Evolutionary conservation across 352 stramenopile species (phyloP), one percentile per base, ranked within the genome.

Genomic region (Phytopythium aichiense): DNA sequence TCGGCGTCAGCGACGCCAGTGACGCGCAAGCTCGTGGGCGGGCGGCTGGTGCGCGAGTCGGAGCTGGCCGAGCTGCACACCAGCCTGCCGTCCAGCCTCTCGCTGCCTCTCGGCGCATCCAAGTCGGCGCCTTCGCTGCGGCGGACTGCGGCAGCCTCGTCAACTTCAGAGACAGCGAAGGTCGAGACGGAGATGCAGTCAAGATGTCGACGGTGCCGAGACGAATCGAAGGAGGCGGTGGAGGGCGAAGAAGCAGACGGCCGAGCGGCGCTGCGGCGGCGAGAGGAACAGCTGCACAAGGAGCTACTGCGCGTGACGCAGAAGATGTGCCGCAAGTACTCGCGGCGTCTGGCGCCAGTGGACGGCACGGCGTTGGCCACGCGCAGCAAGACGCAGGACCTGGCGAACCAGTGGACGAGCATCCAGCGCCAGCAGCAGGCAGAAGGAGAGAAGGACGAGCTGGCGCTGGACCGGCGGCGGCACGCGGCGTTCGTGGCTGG

Each of bases 251-350:
- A 28, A n/a, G n/a, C 45, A 28, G 64, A 76, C 37, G 66, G 73
- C 15, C 68, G 68, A 46, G 28, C 38, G 12, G 58, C 57, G 12
- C 64, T 91, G 8, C 62, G 62, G 2, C 56, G 75, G 20, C 60
- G 77, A 23, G 72, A 76, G 52, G 64, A 62, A 20, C 46, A 76
- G 23, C 64, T 92, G 33, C 74, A 91, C 53, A 33, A 68, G 6
- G 61, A 89, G 48, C 65, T 92, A 16, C 66, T 92, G 1, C 67
- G 77, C 8, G 71, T 81, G 25, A 90, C 81, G 2, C 71, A 82
- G 45, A 89, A 91, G 63, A 65, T 91, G 20, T 82, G 74, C n/a
- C 81, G 79, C 40, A 92, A 92, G 65, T 90, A 91, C 68, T 61
- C 65, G 16, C 81, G 86, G 50, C 70, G 81, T 31, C 63, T 92